A percentile compares a stretch with the other conserved stretches of the same genome.
These are phyloP conservation scores for Neofusicoccum ribis DNA, from an alignment of 2,329 filamentous ascomycete species.

Conservation along the genomic window DNA sequence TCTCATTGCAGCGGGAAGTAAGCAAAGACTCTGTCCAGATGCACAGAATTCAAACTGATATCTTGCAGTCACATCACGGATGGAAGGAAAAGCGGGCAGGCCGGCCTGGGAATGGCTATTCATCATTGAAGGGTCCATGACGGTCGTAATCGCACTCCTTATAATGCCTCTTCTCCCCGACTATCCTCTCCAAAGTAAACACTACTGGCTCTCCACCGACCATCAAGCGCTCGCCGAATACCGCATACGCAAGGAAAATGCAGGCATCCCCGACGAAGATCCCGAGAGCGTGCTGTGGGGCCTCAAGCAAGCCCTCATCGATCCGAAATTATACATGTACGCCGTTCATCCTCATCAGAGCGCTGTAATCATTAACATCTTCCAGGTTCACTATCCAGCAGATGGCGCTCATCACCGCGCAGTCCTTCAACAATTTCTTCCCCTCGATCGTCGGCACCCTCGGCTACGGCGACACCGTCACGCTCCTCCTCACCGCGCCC, in stretches of 20 bases:
- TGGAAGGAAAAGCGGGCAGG: slow-evolving; percentile 18
- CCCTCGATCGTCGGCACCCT: slow-evolving; percentile 39
- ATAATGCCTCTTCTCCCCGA: slow-evolving; percentile 40
- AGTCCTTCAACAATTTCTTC: slow-evolving; percentile 34
- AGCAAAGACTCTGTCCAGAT: slow-evolving; percentile 35
- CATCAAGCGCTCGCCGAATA: slow-evolving; percentile 6
- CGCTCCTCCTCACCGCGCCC: slow-evolving; percentile 31
- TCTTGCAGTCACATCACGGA: neutral
- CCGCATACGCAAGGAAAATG: slow-evolving; percentile 8
- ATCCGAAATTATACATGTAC: neutral
- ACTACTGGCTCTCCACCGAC: neutral
- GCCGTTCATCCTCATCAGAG: no score
- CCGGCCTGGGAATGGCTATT: slow-evolving; percentile 32
- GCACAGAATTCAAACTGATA: neutral
- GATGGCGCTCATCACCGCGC: slow-evolving; percentile 24
- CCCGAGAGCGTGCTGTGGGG: neutral
- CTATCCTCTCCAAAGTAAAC: slow-evolving; percentile 21
- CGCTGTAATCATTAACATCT: no score
- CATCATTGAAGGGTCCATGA: slow-evolving; percentile 37
- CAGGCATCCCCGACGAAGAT: neutral
- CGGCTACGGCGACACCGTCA: slow-evolving; percentile 37
- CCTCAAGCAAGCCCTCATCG: neutral
- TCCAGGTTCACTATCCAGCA: neutral
- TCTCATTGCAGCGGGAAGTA: slow-evolving; percentile 55
- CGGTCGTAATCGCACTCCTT: slow-evolving; percentile 35